phyloP scores from a whole-genome alignment of 768 basidiomycete genomes.

The Suillus tomentosus region DNA sequence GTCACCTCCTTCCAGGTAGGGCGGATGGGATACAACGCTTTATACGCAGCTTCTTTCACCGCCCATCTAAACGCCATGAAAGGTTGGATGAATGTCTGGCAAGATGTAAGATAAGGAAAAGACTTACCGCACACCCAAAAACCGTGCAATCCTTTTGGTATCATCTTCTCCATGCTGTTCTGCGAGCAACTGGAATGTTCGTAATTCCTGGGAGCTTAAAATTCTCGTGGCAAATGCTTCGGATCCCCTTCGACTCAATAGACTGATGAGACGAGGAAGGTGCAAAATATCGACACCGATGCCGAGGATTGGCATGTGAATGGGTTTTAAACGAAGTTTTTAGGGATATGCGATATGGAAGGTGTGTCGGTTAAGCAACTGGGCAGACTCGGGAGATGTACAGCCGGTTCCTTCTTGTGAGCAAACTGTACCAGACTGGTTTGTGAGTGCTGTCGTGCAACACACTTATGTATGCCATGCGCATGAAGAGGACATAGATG shows the following conservation, averaged over 20 bases:
- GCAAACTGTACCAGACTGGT: not conserved
- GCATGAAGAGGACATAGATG: not conserved
- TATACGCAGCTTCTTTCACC: constrained; percentile 86
- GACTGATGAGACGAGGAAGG: constrained; percentile 59
- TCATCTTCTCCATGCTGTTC: constrained; percentile 16
- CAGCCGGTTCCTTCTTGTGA: not conserved
- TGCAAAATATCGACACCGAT: constrained; percentile 77
- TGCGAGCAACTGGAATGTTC: constrained; percentile 29
- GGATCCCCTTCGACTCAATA: constrained; percentile 52
- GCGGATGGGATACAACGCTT: constrained; percentile 70
- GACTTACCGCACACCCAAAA: constrained; percentile 73
- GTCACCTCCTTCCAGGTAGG: constrained; percentile 80
- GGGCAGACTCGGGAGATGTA: not conserved
- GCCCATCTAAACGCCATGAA: constrained; percentile 57
- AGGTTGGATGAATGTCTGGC: not conserved
- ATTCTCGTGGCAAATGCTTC: constrained; percentile 59
- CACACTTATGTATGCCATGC: not conserved
- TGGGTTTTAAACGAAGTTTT: not conserved
- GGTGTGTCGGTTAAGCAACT: not conserved
- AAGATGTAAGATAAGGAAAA: not conserved
- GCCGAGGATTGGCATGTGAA: constrained; percentile 63
- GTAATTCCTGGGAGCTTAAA: constrained; percentile 51
- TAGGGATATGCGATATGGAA: not conserved
- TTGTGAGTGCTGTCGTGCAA: not conserved
- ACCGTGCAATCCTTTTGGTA: constrained; percentile 37